Base-by-base conservation (phyloP, 768 basidiomycete genomes). In the Boletus subcaerulescens region DNA sequence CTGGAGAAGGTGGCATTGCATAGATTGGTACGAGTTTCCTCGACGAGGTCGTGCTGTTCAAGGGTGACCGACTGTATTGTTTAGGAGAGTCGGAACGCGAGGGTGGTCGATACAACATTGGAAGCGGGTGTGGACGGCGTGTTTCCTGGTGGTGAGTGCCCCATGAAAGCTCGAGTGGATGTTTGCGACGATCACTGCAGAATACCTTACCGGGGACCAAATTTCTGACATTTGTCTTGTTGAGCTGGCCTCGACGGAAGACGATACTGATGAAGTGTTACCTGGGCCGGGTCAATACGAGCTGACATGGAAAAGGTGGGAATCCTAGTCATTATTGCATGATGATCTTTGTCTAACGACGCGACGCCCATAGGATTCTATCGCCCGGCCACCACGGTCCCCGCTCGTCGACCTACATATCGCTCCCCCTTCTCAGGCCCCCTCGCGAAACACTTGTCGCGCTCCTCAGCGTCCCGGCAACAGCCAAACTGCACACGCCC, bases 361-460 rank as follows among this genome's bases (percentile, higher is more conserved):
- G 33, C 1, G 11, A 5, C 8, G 1, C 6, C 31, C 35, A 35
- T 51, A 88, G 87, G 67, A 73, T 82, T 3, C 57, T 77, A 9
- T 69, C 73, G 7, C 65, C 77, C 43, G 81, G 79, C 3, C 67
- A 73, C 26, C 70, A 69, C 24, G 81, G 82, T 1, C 68, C 78
- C 0, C 64, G 68, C 17, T 74, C 81, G 14, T 80, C 72, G 7
- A 87, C 81, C 13, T 69, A 60, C 33, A 74, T 87, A 56, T 65
- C 78, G 3, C 71, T 93, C n/a, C 91, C 92, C 0, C 52, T 75
- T 4, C 74, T 94, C 12, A 71, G 67, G 20, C 83, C 83, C 3
- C 89, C 86, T 4, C 66, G 73, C 2, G 83, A 90, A 38, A 79
- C 74, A 8, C 69, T 96, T 26, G 69, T 88, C 33, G 91, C 89